phyloP scores from a whole-genome alignment of 495 filamentous ascomycete genomes.

The Penicillium canariense region DNA sequence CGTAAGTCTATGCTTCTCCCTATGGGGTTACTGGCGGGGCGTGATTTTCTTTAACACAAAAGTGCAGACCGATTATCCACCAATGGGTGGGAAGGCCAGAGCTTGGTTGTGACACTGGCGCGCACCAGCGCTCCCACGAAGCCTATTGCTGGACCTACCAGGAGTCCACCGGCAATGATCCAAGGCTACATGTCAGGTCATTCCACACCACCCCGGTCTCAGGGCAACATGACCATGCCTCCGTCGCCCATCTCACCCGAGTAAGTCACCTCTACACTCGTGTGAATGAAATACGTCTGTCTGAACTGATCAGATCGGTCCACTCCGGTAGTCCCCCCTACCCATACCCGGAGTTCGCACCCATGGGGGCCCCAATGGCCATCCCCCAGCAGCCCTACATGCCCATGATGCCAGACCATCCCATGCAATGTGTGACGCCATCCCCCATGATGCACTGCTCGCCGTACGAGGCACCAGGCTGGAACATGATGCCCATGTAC shows the following conservation, averaged over 20 bases:
- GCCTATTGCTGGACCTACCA: conserved; percentile 46
- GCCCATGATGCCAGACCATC: conserved; percentile 35
- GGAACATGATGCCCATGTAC: conserved; percentile 35
- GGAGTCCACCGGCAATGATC: conserved; percentile 36
- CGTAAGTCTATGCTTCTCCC: conserved; percentile 26
- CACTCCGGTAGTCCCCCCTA: conserved; percentile 28
- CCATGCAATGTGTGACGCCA: conserved; percentile 30
- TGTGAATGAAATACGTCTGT: neutral
- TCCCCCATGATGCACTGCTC: conserved; percentile 33
- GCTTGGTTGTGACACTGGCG: conserved; percentile 44
- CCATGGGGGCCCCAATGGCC: conserved; percentile 28
- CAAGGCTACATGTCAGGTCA: conserved; percentile 33
- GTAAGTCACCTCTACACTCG: conserved; percentile 17
- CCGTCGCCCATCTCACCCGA: conserved; percentile 41
- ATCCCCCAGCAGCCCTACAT: conserved; percentile 31
- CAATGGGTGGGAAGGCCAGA: conserved; percentile 47
- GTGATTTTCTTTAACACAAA: conserved; percentile 10
- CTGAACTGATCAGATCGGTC: conserved; percentile 21
- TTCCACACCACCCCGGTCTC: conserved; percentile 34
- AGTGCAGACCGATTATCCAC: conserved; percentile 40
- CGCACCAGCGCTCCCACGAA: conserved; percentile 43
- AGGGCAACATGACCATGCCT: conserved; percentile 33
- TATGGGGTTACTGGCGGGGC: neutral
- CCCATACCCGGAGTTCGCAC: conserved; percentile 29
- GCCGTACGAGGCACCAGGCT: conserved; percentile 31